A percentile compares a stretch with the other conserved stretches of the same genome.
phyloP scores from a whole-genome alignment of 2,329 filamentous ascomycete genomes.

The Neonectria magnoliae region DNA sequence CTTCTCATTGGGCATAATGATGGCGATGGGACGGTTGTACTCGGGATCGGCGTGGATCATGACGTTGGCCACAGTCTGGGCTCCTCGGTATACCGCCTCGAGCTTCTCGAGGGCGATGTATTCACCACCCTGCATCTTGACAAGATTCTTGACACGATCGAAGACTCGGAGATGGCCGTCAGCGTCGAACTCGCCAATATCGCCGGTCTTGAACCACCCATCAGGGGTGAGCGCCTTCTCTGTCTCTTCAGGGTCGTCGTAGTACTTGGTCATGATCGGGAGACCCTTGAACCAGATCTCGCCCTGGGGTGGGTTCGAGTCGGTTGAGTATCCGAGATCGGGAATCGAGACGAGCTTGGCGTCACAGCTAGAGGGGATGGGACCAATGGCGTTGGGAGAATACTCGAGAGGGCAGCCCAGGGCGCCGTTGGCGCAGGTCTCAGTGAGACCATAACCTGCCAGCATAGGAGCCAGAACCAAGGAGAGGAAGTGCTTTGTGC shows the following conservation, averaged over 20 bases:
- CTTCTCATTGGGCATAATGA: conserved; percentile 77
- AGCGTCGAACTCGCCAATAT: conserved; percentile 88
- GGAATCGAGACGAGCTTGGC: conserved; percentile 91
- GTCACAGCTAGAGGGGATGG: conserved; percentile 80
- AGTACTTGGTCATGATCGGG: conserved; percentile 81
- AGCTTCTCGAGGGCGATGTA: conserved; percentile 98
- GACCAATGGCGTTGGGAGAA: conserved; percentile 80
- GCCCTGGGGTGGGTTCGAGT: conserved; percentile 82
- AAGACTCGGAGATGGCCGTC: conserved; percentile 87
- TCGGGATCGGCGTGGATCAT: conserved; percentile 84
- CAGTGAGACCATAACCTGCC: conserved; percentile 91
- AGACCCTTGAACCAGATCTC: conserved; percentile 90
- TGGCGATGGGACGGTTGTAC: conserved; percentile 81
- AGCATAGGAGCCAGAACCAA: conserved; percentile 96
- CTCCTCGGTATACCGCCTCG: conserved; percentile 88
- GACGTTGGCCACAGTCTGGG: conserved; percentile 82
- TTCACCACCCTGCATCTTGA: conserved; percentile 95
- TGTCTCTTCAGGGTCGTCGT: conserved; percentile 87
- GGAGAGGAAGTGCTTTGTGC: conserved; percentile 90
- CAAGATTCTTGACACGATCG: conserved; percentile 97
- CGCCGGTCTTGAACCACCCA: conserved; percentile 97
- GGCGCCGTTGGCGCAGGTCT: conserved; percentile 87
- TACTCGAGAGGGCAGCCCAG: conserved; percentile 86
- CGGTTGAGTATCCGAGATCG: conserved; percentile 85
- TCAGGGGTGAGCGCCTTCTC: conserved; percentile 80